Evolutionary conservation across 2,329 filamentous ascomycete genomes (phyloP).

Genomic region (Penicillium sp.): DNA sequence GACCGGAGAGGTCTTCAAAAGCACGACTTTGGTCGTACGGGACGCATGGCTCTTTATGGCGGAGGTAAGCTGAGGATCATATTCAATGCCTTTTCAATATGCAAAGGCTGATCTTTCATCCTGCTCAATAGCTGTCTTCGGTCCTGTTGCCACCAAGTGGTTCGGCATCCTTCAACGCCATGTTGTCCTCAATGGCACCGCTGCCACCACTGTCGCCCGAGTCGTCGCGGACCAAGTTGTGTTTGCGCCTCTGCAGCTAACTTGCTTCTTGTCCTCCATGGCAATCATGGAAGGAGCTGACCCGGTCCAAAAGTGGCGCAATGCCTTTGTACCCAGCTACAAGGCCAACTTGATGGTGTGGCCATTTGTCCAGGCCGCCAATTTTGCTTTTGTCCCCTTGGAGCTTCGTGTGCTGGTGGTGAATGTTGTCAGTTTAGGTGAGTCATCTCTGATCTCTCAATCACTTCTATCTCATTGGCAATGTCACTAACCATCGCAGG

Average conservation of each 20-base stretch:
- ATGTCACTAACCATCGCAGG: conserved; percentile 33
- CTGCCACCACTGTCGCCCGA: conserved; percentile 67
- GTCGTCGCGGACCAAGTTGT: conserved; percentile 74
- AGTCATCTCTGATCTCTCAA: too few species aligned
- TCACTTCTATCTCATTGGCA: not conserved
- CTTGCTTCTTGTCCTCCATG: conserved; percentile 77
- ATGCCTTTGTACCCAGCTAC: conserved; percentile 65
- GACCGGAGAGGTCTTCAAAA: conserved; percentile 71
- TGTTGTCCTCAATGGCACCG: conserved; percentile 59
- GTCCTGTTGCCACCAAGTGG: conserved; percentile 81
- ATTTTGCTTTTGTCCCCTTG: conserved; percentile 81
- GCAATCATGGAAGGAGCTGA: conserved; percentile 67
- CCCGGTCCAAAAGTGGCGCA: conserved; percentile 63
- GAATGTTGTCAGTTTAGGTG: conserved; percentile 69
- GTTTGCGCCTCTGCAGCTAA: conserved; percentile 79
- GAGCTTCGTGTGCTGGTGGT: conserved; percentile 80
- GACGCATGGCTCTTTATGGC: conserved; percentile 47
- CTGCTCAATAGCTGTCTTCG: conserved; percentile 60
- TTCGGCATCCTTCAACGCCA: conserved; percentile 69
- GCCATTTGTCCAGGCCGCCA: conserved; percentile 76
- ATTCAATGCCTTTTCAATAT: not conserved
- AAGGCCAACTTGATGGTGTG: conserved; percentile 82
- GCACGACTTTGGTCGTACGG: conserved; percentile 57
- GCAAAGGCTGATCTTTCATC: not conserved
- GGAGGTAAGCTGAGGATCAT: conserved; percentile 36